A percentile compares a stretch with the other conserved stretches of the same genome.
These are phyloP conservation scores for Tetrapisispora iriomotensis DNA, from an alignment of 805 yeast genomes.

Conservation along the genomic window DNA sequence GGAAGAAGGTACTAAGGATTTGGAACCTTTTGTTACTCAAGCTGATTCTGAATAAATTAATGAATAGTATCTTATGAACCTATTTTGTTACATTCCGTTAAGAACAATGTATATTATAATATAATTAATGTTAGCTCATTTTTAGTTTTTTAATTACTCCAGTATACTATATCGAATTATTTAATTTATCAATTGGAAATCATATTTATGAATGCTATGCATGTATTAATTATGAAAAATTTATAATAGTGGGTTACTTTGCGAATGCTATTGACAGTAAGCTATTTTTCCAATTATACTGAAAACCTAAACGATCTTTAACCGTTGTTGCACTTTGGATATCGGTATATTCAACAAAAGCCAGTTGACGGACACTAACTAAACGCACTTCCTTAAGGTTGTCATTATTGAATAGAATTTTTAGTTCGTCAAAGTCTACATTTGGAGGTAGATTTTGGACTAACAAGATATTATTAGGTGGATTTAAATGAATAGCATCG, in stretches of 20 bases:
- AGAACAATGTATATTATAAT: neutral
- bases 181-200: neutral
- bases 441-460: slow-evolving; percentile 52
- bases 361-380: slow-evolving; percentile 59
- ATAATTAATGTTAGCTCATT: too few relatives aligned
- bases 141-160: too few relatives aligned
- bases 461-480: slow-evolving; percentile 63
- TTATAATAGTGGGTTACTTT: slow-evolving; percentile 8
- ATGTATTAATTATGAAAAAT: neutral
- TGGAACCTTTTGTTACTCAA: slow-evolving; percentile 66
- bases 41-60: slow-evolving; percentile 27
- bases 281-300: slow-evolving; percentile 7
- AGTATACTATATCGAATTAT: neutral
- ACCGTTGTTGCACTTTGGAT: slow-evolving; percentile 38
- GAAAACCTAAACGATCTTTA: slow-evolving; percentile 10
- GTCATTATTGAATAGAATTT: slow-evolving; percentile 36
- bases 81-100: neutral
- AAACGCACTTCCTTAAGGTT: slow-evolving; percentile 63
- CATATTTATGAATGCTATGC: neutral
- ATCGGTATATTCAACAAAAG: slow-evolving; percentile 68
- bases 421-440: slow-evolving; percentile 34
- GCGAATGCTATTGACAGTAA: slow-evolving; percentile 24
- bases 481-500: slow-evolving; percentile 26
- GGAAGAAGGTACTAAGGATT: slow-evolving; percentile 70
- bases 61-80: neutral